Base-by-base conservation (phyloP, 2,329 filamentous ascomycete species). In the Sclerotinia glacialis region DNA sequence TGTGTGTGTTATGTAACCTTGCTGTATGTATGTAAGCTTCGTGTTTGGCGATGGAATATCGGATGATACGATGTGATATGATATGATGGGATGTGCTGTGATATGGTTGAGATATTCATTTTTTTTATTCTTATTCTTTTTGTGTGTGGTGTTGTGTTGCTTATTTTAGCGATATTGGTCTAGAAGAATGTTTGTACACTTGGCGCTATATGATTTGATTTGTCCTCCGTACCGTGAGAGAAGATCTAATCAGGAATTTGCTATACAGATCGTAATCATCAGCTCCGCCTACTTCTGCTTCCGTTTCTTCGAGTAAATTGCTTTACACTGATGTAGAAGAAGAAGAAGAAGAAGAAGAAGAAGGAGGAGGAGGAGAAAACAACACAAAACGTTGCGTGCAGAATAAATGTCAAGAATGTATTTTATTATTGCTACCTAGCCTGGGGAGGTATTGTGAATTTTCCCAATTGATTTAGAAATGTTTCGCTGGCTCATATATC, bases 21-120 rank as follows among this genome's bases (percentile, higher is more conserved):
- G 0, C 16, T 46, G 14, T 46, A 46, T 46, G 18, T 46, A 31
- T 64, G 42, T 64, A 64, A 56, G 40, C 50, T 46, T 56, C 61
- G 61, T 64, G 49, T 64, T 64, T 42, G 37, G 26, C 16, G 6
- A 16, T 23, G 28, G 2, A 37, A 18, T n/a, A 47, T 59, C 56
- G 47, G 56, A 47, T 59, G 56, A 47, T 23, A 14, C 11, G 5
- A 34, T n/a, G 23, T n/a, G 49, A 9, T 14, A 40, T 11, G 37
- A 40, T 40, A 40, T 40, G 37, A 37, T 40, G 16, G 9, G 37
- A 40, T 40, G 14, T 2, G 37, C 14, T 40, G 14, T 2, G 37
- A 37, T 37, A 37, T 37, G 34, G 11, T 31, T 31, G 7, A 34
- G 31, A 34, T 21, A n/a, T 21, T 21, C 26, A 12, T 21, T n/a